Percentiles rank a stretch among this genome's conserved stretches.
phyloP scores from a whole-genome alignment of 192 early-diverging fungal genomes.

The Backusella australiensis region DNA sequence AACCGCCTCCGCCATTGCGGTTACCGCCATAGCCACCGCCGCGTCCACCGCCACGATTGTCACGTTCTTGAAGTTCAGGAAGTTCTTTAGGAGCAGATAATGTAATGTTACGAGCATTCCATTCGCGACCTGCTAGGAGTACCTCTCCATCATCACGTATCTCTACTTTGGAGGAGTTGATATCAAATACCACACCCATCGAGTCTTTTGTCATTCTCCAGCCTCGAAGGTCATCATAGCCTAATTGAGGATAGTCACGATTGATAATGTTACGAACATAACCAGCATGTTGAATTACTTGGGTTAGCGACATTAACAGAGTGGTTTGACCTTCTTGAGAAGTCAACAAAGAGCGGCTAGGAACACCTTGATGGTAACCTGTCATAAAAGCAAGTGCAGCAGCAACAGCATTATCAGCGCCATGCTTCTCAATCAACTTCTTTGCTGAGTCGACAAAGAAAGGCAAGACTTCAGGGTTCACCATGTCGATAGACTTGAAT shows the following conservation, averaged over 20 bases:
- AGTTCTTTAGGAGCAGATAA: constrained; percentile 71
- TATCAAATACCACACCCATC: constrained; percentile 81
- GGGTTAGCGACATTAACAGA: constrained; percentile 64
- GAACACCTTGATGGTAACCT: constrained; percentile 81
- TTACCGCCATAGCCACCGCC: constrained; percentile 41
- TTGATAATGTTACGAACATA: constrained; percentile 79
- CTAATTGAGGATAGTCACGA: constrained; percentile 66
- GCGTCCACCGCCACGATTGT: constrained; percentile 33
- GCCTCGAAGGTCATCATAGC: constrained; percentile 69
- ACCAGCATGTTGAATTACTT: constrained; percentile 77
- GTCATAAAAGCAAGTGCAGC: constrained; percentile 87
- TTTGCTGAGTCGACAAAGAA: constrained; percentile 78
- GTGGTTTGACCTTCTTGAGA: constrained; percentile 83
- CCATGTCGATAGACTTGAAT: constrained; percentile 64
- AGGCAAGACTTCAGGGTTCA: constrained; percentile 70
- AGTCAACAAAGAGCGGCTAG: constrained; percentile 77
- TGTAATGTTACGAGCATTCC: constrained; percentile 68
- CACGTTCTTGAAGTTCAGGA: constrained; percentile 75
- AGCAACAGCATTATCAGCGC: constrained; percentile 74
- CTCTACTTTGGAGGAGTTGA: constrained; percentile 68
- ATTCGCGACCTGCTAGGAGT: constrained; percentile 63
- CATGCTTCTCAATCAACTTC: constrained; percentile 62
- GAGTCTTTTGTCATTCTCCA: constrained; percentile 87
- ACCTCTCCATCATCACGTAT: constrained; percentile 50
- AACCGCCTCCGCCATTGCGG: constrained; percentile 41